These are phyloP conservation scores for Gaertneriomyces sp. DNA, from an alignment of 192 early-diverging fungal genomes.

Conservation along the genomic window DNA sequence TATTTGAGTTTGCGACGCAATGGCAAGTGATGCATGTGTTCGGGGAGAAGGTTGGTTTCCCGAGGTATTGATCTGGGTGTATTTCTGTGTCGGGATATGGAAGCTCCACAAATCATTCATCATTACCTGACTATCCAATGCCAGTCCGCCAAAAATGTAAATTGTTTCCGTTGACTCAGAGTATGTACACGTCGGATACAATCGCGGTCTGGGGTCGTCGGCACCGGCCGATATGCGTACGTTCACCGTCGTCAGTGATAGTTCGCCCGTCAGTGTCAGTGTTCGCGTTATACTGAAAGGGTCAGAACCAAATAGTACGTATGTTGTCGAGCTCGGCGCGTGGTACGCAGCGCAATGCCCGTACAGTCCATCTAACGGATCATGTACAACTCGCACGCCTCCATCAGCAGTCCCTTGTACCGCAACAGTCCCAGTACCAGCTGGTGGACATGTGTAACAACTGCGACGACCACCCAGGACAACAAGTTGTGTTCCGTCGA, in stretches of 20 bases:
- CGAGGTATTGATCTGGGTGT: not conserved
- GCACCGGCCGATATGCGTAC: not conserved
- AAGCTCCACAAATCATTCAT: not conserved
- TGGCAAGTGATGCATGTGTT: not conserved
- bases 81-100: not conserved
- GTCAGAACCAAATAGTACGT: slow-evolving; percentile 6
- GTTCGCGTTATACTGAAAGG: not conserved
- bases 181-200: not conserved
- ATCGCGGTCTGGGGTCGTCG: not conserved
- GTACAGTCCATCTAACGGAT: slow-evolving; percentile 4
- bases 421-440: not conserved
- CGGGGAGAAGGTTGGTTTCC: not conserved
- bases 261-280: not conserved
- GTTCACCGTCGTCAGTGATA: not conserved
- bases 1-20: not conserved
- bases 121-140: not conserved
- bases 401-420: slow-evolving; percentile 1
- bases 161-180: not conserved
- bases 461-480: slow-evolving; percentile 4
- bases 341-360: slow-evolving; percentile 7
- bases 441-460: slow-evolving; percentile 4
- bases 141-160: not conserved
- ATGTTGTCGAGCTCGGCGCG: not conserved
- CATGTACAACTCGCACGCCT: slow-evolving; percentile 4
- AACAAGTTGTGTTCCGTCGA: not conserved